Evolutionary conservation across 1,139 yeast genomes (phyloP).

Genomic region (Candida neerlandica): DNA sequence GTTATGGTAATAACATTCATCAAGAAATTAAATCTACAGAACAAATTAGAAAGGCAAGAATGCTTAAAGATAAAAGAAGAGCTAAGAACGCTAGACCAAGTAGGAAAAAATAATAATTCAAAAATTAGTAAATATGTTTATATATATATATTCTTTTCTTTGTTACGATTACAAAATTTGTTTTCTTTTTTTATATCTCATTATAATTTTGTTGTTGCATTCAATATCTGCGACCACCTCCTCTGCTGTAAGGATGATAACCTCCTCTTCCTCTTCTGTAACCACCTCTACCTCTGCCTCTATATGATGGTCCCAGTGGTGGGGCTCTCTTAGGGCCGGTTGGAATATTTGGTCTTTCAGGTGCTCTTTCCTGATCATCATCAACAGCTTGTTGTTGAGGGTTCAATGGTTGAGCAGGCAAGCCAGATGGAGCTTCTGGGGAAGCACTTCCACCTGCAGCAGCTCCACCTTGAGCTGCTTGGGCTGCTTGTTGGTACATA

Average conservation of each 20-base stretch:
- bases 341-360: slow-evolving; percentile 26
- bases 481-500: slow-evolving; percentile 53
- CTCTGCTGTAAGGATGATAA: slow-evolving; percentile 34
- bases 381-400: slow-evolving; percentile 53
- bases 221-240: slow-evolving; percentile 20
- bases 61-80: slow-evolving; percentile 65
- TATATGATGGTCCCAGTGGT: slow-evolving; percentile 43
- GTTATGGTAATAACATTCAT: slow-evolving; percentile 55
- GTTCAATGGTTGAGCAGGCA: slow-evolving; percentile 54
- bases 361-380: slow-evolving; percentile 18
- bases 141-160: slow-evolving; percentile 7
- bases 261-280: slow-evolving; percentile 25
- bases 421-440: slow-evolving; percentile 27
- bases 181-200: background rate
- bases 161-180: background rate
- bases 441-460: slow-evolving; percentile 17
- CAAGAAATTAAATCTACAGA: slow-evolving; percentile 71
- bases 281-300: slow-evolving; percentile 30
- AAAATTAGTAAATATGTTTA: slow-evolving; percentile 1
- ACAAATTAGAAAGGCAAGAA: slow-evolving; percentile 79
- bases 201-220: background rate
- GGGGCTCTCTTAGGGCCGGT: slow-evolving; percentile 48
- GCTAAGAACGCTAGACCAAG: slow-evolving; percentile 87
- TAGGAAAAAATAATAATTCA: slow-evolving; percentile 27
- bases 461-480: slow-evolving; percentile 19